phyloP scores from a whole-genome alignment of 1,139 yeast species.

The Tardiomyces blankii region DNA sequence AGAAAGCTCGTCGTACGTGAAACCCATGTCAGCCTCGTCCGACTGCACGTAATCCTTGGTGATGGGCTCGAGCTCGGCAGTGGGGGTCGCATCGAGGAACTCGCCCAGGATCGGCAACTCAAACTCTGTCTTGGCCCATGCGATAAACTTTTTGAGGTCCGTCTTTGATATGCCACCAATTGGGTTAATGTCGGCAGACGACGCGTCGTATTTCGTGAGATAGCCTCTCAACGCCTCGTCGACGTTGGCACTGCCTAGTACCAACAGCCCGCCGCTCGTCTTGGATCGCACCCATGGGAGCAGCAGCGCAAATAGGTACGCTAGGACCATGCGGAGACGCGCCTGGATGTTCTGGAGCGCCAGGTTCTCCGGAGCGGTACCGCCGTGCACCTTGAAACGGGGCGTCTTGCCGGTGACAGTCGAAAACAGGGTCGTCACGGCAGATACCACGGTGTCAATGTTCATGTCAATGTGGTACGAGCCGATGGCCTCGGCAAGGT shows the following conservation, averaged over 20 bases:
- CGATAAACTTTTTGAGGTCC: constrained; percentile 76
- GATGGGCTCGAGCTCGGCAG: constrained; percentile 96
- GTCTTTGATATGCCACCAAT: constrained; percentile 95
- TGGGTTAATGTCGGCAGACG: constrained; percentile 94
- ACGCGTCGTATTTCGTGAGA: constrained; percentile 91
- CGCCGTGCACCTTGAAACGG: constrained; percentile 85
- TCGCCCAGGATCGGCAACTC: constrained; percentile 66
- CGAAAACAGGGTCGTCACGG: constrained; percentile 68
- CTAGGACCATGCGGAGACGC: constrained; percentile 84
- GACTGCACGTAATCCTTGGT: constrained; percentile 87
- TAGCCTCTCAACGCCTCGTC: constrained; percentile 95
- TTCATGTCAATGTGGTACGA: constrained; percentile 85
- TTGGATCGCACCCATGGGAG: constrained; percentile 86
- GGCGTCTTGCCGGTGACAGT: constrained; percentile 87
- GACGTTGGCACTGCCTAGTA: constrained; percentile 94
- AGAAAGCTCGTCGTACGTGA: constrained; percentile 89
- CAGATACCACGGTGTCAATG: constrained; percentile 72
- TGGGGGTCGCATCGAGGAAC: constrained; percentile 84
- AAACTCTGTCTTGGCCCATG: constrained; percentile 60
- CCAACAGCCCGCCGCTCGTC: constrained; percentile 68
- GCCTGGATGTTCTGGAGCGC: constrained; percentile 97
- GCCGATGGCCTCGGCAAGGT: constrained; percentile 64
- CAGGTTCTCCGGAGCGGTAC: constrained; percentile 78
- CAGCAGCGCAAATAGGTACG: constrained; percentile 86
- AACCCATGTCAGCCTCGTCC: constrained; percentile 97